phyloP scores from a whole-genome alignment of 352 stramenopile genomes.

The Phytophthora uliginosa region DNA sequence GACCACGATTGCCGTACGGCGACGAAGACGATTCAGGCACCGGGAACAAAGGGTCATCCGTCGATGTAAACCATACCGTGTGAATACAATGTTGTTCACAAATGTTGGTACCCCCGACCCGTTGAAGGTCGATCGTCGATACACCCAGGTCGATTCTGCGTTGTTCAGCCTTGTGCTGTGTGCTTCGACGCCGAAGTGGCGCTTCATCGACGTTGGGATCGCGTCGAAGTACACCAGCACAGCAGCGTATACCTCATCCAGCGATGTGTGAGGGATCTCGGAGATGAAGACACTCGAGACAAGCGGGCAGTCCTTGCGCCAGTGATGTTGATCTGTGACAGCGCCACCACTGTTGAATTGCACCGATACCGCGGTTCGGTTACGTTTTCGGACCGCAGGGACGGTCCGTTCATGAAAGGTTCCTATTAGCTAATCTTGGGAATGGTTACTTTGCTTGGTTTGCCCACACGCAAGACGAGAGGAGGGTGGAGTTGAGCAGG shows the following conservation, averaged over 20 bases:
- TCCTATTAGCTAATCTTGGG: too few relatives aligned
- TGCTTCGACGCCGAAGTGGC: conserved; percentile 31
- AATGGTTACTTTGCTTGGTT: too few relatives aligned
- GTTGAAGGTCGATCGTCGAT: conserved; percentile 32
- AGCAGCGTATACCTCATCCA: conserved; percentile 34
- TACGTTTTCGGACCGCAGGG: too few relatives aligned
- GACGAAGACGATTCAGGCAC: conserved; percentile 15
- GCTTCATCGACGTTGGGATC: conserved; percentile 37
- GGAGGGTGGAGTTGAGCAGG: too few relatives aligned
- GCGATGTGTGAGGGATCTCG: conserved; percentile 44
- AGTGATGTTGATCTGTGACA: conserved; percentile 34
- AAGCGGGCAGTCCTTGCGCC: conserved; percentile 37
- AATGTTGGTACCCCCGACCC: conserved; percentile 23
- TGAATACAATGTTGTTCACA: conserved; percentile 35
- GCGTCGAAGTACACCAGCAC: conserved; percentile 39
- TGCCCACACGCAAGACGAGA: too few relatives aligned
- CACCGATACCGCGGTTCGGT: too few relatives aligned
- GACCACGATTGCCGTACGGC: conserved; percentile 31
- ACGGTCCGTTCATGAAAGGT: too few relatives aligned
- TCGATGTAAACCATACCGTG: conserved; percentile 43
- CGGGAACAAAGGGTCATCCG: conserved; percentile 34
- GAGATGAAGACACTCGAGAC: conserved; percentile 48
- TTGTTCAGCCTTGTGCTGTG: conserved; percentile 31
- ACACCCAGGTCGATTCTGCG: conserved; percentile 22
- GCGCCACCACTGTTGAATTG: too few relatives aligned